These are phyloP conservation scores for Gnomoniopsis smithogilvyi DNA, from an alignment of 2,329 filamentous ascomycete species.

Conservation along the genomic window DNA sequence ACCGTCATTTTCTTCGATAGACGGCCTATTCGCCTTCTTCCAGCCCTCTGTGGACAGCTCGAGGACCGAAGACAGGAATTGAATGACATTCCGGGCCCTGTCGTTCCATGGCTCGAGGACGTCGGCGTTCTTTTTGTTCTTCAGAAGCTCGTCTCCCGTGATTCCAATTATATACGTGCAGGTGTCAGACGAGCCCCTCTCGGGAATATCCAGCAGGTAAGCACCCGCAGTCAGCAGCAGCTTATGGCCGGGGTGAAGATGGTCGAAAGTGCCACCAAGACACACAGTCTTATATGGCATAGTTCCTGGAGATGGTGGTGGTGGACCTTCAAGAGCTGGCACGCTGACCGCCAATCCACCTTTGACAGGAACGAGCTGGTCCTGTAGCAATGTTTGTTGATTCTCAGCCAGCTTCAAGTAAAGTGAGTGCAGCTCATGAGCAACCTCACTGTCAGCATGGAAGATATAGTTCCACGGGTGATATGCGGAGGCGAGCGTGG, in stretches of 20 bases:
- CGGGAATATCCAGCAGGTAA: slow-evolving; percentile 60
- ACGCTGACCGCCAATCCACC: slow-evolving; percentile 48
- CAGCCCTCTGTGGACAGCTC: slow-evolving; percentile 40
- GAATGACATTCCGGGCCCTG: slow-evolving; percentile 65
- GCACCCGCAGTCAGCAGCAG: slow-evolving; percentile 87
- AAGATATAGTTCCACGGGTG: slow-evolving; percentile 65
- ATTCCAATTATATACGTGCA: slow-evolving; percentile 77
- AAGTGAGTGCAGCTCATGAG: slow-evolving; percentile 52
- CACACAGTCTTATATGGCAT: slow-evolving; percentile 61
- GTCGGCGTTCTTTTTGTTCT: slow-evolving; percentile 84
- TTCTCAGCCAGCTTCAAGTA: slow-evolving; percentile 48
- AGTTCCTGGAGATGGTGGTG: slow-evolving; percentile 22
- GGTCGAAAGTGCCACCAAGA: slow-evolving; percentile 93
- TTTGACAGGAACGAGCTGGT: slow-evolving; percentile 49
- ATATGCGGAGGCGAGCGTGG: slow-evolving; percentile 49
- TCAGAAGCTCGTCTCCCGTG: slow-evolving; percentile 80
- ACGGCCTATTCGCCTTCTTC: slow-evolving; percentile 37
- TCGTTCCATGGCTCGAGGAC: slow-evolving; percentile 77
- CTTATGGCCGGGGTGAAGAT: slow-evolving; percentile 93
- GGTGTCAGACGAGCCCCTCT: slow-evolving; percentile 33
- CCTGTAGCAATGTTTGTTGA: slow-evolving; percentile 43
- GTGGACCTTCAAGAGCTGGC: slow-evolving; percentile 16
- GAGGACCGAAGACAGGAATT: slow-evolving; percentile 68
- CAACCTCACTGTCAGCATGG: slow-evolving; percentile 61
- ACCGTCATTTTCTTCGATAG: slow-evolving; percentile 31